Base-by-base conservation (phyloP, 345 rosid genomes). In the Camelina hispida region DNA sequence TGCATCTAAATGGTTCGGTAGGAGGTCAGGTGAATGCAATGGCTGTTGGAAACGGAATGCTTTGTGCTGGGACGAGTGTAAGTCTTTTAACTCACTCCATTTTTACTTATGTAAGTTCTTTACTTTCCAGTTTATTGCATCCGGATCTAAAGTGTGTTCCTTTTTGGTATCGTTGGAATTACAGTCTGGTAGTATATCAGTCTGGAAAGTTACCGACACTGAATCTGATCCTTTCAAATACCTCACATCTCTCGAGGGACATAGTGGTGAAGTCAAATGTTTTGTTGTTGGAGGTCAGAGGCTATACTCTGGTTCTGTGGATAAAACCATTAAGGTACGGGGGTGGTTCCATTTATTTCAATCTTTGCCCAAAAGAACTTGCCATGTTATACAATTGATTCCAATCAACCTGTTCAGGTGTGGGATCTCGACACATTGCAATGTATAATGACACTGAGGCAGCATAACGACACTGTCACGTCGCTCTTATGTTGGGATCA, bases 61-160 rank as follows among this genome's bases (percentile, higher is more conserved):
- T 85, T 14, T 88, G 82, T 34, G 93, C 89, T 64, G 96, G 89
- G 23, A 80, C 78, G 0, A 84, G 85, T 85, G 90, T 89, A 74
- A 80, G 58, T 55, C 6, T 9, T 55, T n/a, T 18, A 17, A 44
- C 18, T 38, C 43, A 65, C 35, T 55, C 18, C 7, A 56, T 35
- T 9, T 75, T 22, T 13, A 74, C 59, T 1, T 17, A 25, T 25
- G 3, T 58, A 32, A 22, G 23, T 23, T 20, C 0, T 20, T 64
- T 65, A 46, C 23, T 18, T 25, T 0, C 22, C n/a, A 20, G 61
- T 38, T 15, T 28, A 43, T 63, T 63, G 15, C 38, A 4, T 63
- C 11, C 48, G 14, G 65, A 44, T 65, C 62, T 59, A 50, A 38
- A 46, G 12, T 18, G 15, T n/a, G n/a, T 55, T 20, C 0, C 52